A percentile compares a stretch with the other conserved stretches of the same genome.
These are phyloP conservation scores for Eucalyptus cloeziana DNA, from an alignment of 345 rosid species.

Conservation along the genomic window DNA sequence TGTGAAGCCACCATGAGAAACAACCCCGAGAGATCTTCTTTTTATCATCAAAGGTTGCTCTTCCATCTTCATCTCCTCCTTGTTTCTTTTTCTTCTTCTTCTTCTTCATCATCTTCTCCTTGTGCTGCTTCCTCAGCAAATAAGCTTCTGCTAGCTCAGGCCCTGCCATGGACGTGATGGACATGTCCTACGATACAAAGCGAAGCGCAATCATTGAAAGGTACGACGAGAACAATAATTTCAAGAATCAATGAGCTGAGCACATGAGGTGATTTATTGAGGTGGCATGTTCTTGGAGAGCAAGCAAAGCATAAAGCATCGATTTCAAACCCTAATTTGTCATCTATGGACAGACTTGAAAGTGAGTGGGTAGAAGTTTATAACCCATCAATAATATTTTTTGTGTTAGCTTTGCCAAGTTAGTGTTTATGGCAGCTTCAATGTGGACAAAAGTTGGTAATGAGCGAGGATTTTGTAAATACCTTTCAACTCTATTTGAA, in stretches of 20 bases:
- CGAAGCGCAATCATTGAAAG: neutral
- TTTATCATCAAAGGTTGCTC: neutral
- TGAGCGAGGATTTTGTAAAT: neutral
- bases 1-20: neutral
- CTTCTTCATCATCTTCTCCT: neutral
- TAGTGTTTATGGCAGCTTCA: neutral
- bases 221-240: neutral
- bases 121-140: neutral
- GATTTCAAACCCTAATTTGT: neutral
- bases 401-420: neutral
- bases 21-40: neutral
- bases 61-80: neutral
- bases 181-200: neutral
- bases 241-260: neutral
- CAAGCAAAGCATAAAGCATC: neutral
- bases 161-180: neutral
- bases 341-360: neutral
- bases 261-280: neutral
- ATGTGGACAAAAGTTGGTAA: neutral
- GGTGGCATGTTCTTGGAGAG: neutral
- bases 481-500: neutral
- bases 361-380: neutral
- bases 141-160: neutral
- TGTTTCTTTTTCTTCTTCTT: neutral
- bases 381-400: neutral